phyloP scores from a whole-genome alignment of 169 alveolate genomes.

The Plasmodium gonderi region DNA sequence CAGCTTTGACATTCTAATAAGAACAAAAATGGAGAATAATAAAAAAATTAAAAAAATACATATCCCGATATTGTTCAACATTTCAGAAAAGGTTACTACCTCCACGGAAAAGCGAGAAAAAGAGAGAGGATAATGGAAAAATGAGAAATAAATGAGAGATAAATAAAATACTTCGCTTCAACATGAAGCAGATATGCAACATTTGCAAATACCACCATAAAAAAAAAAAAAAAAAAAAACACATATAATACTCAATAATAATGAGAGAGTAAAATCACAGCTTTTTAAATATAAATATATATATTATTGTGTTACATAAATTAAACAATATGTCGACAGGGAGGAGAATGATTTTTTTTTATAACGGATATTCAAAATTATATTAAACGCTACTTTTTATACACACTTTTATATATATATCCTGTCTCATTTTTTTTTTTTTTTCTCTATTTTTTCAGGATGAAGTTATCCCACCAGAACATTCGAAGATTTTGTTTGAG shows the following conservation, averaged over 20 bases:
- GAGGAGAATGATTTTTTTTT: too few relatives aligned
- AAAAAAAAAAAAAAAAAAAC: too few relatives aligned
- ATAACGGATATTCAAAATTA: too few relatives aligned
- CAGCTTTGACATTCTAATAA: conserved; percentile 8
- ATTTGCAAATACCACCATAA: too few relatives aligned
- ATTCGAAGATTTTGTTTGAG: conserved; percentile 2
- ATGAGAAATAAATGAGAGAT: not conserved
- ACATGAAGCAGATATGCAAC: not conserved
- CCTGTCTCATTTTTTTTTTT: not conserved
- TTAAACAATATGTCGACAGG: too few relatives aligned
- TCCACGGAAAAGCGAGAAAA: not conserved
- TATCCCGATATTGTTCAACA: conserved; percentile 19
- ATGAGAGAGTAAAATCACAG: too few relatives aligned
- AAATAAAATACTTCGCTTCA: not conserved
- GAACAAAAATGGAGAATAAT: conserved; percentile 58
- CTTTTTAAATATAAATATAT: too few relatives aligned
- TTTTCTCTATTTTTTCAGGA: not conserved
- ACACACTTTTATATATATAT: not conserved
- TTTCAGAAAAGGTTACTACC: conserved; percentile 27
- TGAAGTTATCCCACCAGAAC: conserved; percentile 11
- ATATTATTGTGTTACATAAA: too few relatives aligned
- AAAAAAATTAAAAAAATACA: conserved; percentile 21
- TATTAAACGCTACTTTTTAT: too few relatives aligned
- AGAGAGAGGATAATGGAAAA: not conserved
- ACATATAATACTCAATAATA: too few relatives aligned